Evolutionary conservation across 2,329 filamentous ascomycete species (phyloP), one percentile per base, ranked within the genome.

Genomic region (Xylaria digitata): DNA sequence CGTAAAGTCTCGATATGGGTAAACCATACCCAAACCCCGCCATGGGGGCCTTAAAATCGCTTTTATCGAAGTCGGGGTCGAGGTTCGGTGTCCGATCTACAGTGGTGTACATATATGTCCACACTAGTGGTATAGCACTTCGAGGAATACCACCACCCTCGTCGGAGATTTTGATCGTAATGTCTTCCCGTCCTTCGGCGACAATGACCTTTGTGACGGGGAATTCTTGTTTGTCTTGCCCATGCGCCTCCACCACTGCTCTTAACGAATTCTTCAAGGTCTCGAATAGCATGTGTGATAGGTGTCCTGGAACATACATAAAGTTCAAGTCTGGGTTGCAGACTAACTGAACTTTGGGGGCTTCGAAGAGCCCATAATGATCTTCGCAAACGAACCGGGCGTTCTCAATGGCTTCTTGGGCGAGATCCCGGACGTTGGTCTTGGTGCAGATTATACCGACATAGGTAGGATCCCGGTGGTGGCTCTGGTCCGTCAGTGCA

Each of bases 51-150:
- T 99, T 98, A 85, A 99, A 99, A 80, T 99, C 96, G 81, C 91
- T 97, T 83, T 98, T 97, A 81, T 99, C 95, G 79, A 98, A 99
- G 78, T 98, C 95, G 0, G 96, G 96, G 77, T 99, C 96, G 69
- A 99, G 83, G 77, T 90, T 97, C 15, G 96, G 96, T 23, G 96
- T 98, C 74, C 94, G 90, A 79, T 98, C 96, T 71, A 99, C 96
- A 1, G 96, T 99, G 42, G 96, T 99, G 80, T 99, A 99, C 96
- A 98, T 99, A 80, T 99, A 99, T 13, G 96, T 99, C 96, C 96
- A 99, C n/a, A 98, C 96, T 15, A 99, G 86, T 5, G 96, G 96
- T 70, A 99, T 98, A 59, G 93, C 89, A 74, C 92, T 96, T 75
- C 96, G 86, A 0, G 96, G 94, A 60, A 99, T 98, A 69, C 96